Percentiles rank a stretch among this genome's conserved stretches.
phyloP scores from a whole-genome alignment of 2,329 filamentous ascomycete species.

The Colletotrichum sp. region DNA sequence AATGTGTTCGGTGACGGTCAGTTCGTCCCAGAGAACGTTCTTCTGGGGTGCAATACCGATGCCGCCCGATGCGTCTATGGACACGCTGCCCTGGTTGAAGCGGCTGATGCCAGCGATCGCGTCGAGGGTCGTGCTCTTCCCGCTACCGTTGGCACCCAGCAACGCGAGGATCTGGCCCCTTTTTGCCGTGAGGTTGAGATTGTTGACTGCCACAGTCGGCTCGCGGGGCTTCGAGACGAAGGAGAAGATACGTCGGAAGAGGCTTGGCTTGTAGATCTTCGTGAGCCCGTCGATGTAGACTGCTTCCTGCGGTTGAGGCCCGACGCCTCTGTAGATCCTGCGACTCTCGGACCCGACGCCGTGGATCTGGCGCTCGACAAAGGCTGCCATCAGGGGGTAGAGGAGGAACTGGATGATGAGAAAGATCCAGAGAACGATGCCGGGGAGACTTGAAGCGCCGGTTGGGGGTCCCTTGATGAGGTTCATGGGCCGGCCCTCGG shows the following conservation, averaged over 20 bases:
- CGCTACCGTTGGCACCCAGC: conserved; percentile 71
- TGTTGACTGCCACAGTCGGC: conserved; percentile 77
- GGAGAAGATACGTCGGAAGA: conserved; percentile 59
- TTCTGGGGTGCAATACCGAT: conserved; percentile 75
- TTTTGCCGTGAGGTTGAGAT: conserved; percentile 72
- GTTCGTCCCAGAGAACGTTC: conserved; percentile 76
- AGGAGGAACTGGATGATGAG: conserved; percentile 76
- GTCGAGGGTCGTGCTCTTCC: conserved; percentile 73
- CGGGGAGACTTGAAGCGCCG: conserved; percentile 72
- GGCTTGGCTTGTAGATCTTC: conserved; percentile 76
- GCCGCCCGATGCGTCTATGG: conserved; percentile 77
- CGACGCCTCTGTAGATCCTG: conserved; percentile 29
- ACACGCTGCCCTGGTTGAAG: conserved; percentile 64
- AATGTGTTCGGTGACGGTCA: conserved; percentile 76
- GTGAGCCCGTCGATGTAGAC: conserved; percentile 76
- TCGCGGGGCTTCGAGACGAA: conserved; percentile 54
- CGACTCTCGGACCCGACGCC: conserved; percentile 63
- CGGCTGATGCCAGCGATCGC: conserved; percentile 33
- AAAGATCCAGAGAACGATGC: conserved; percentile 80
- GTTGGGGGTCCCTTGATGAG: conserved; percentile 66
- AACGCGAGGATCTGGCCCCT: conserved; percentile 86
- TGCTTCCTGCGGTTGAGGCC: conserved; percentile 53
- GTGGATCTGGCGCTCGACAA: conserved; percentile 65
- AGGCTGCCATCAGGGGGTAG: conserved; percentile 77
- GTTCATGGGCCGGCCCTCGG: conserved; percentile 61